Evolutionary conservation across 176 grass and related monocot genomes (phyloP), one percentile per base, ranked within the genome.

Genomic region (Lolium multiflorum): DNA sequence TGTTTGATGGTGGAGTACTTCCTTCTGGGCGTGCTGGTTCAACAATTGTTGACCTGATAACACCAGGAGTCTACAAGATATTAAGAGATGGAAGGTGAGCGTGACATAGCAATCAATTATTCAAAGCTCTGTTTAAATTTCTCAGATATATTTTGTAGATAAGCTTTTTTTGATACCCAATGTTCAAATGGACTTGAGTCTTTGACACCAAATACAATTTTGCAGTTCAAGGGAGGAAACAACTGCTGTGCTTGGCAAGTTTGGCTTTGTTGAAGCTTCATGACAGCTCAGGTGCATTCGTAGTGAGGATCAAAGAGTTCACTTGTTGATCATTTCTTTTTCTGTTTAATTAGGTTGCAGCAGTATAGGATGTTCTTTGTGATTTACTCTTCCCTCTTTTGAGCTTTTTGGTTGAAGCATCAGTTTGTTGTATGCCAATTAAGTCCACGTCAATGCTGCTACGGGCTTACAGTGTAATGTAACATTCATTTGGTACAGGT

Each of bases 41-140:
- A 84, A 99, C 97, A 83, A 91, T 99, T 57, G 90, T 99, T 55
- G 97, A 96, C 83, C 79, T 96, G 50, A 76, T 88, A 64, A 92
- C 76, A 57, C 94, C 87, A 61, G 90, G 97, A 76, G 56, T 89
- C 11, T 99, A 92, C 90, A 99, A 89, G 87, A 94, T 99, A 86
- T 7, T 99, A 57, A 92, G 97, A 88, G 83, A 89, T 87, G 94
- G 94, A 94, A 99, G 94, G 94, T 98, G 91, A 88, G 63, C 65
- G 11, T 18, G 11, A 4, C 2, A 18, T 31, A 52, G 51, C 48
- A 50, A 66, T 74, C n/a, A 15, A 49, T 25, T 72, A 51, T 26
- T 75, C 14, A 28, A 41, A 84, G 11, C 35, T 63, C 39, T 73
- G 5, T 16, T 57, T 74, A 60, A 86, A 50, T 67, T 12, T 21